These are phyloP conservation scores for Avena atlantica DNA, from an alignment of 176 grass and related monocot species.

Conservation along the genomic window DNA sequence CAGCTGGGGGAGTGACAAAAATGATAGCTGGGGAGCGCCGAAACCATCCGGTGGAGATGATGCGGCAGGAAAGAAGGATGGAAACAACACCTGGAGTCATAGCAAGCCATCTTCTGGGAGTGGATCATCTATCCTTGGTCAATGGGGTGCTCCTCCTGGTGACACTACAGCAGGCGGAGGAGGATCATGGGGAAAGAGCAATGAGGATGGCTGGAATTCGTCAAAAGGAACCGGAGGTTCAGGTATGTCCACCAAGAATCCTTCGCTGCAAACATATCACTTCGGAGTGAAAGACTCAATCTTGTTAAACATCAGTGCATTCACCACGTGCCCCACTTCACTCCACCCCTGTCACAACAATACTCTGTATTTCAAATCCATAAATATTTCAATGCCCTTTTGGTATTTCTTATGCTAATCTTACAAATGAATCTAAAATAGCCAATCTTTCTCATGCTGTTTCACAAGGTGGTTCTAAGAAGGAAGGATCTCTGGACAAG, in stretches of 20 bases:
- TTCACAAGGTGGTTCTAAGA: conserved; percentile 33
- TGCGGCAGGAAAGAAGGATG: conserved; percentile 34
- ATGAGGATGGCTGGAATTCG: conserved; percentile 39
- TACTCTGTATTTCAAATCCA: no score
- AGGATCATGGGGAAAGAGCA: conserved; percentile 48
- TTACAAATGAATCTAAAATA: background rate
- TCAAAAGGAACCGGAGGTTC: background rate
- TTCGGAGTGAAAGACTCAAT: no score
- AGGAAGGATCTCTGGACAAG: conserved; percentile 41
- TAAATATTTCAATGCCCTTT: background rate
- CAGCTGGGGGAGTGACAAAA: conserved; percentile 43
- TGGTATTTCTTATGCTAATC: background rate
- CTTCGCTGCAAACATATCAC: conserved; percentile 2
- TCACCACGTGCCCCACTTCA: no score
- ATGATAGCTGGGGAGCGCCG: conserved; percentile 39
- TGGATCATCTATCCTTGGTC: conserved; percentile 32
- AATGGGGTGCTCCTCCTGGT: conserved; percentile 39
- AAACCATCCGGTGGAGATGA: conserved; percentile 40
- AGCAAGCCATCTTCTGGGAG: conserved; percentile 34
- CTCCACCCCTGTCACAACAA: no score
- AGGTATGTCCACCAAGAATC: conserved; percentile 20
- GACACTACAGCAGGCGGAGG: background rate
- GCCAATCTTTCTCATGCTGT: background rate
- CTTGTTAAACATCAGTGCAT: no score
- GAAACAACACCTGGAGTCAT: conserved; percentile 36